These are phyloP conservation scores for Iberis pinnata DNA, from an alignment of 345 rosid genomes.

Conservation along the genomic window DNA sequence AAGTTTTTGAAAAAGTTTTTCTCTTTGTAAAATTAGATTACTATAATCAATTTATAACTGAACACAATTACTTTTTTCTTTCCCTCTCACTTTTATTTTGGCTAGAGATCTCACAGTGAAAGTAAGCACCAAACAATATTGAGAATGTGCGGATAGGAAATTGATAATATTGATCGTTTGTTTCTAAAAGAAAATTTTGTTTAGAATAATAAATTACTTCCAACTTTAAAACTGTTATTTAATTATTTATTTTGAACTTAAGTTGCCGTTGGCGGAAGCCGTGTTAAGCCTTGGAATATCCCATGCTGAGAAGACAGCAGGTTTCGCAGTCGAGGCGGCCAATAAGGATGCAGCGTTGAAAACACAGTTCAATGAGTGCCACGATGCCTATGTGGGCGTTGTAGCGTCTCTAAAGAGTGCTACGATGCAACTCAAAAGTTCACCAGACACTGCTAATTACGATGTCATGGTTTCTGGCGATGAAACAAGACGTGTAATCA, in stretches of 20 bases:
- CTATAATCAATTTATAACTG: no score
- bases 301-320: conserved; percentile 27
- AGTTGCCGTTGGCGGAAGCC: conserved; percentile 30
- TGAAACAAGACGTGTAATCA: conserved; percentile 7
- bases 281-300: conserved; percentile 8
- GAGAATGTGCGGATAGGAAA: no score
- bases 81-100: no score
- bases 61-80: no score
- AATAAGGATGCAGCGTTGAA: conserved; percentile 16
- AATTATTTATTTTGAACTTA: neutral
- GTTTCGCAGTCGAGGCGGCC: conserved; percentile 19
- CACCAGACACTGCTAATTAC: conserved; percentile 25
- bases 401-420: conserved; percentile 21
- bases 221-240: no score
- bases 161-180: no score
- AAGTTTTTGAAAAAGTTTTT: no score
- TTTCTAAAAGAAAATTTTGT: no score
- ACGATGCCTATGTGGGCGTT: conserved; percentile 21
- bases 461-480: conserved; percentile 20
- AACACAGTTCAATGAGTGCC: conserved; percentile 11
- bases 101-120: no score
- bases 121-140: no score
- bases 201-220: no score
- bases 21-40: no score
- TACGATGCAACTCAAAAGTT: conserved; percentile 10